Conservation (phyloP, 1,139 yeast species). For the Kodamaea anthophila region DNA sequence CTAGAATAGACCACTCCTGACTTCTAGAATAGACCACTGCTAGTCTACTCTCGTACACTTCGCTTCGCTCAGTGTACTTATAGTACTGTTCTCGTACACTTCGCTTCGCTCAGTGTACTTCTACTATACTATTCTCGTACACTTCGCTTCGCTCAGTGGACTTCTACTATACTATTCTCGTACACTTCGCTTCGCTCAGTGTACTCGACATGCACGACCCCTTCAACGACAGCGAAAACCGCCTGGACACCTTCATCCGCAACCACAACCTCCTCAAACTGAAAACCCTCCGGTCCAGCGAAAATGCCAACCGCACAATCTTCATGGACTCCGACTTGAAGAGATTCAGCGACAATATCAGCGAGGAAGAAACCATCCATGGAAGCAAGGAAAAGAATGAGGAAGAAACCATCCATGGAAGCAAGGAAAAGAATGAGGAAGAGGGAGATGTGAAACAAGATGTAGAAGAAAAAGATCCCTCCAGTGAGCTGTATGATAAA, state of each 20-base stretch:
- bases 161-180: too few relatives aligned
- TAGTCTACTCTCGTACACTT: too few relatives aligned
- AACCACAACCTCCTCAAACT: slow-evolving; percentile 11
- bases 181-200: too few relatives aligned
- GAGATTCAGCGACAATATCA: too few relatives aligned
- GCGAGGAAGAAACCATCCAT: neutral
- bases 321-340: slow-evolving; percentile 1
- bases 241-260: slow-evolving; percentile 10
- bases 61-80: too few relatives aligned
- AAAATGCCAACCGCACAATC: slow-evolving; percentile 8
- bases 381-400: neutral
- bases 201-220: slow-evolving; percentile 19
- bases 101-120: too few relatives aligned
- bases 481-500: neutral
- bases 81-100: too few relatives aligned
- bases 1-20: too few relatives aligned
- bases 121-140: too few relatives aligned
- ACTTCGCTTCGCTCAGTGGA: too few relatives aligned
- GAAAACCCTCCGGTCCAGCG: slow-evolving; percentile 7
- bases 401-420: neutral
- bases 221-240: slow-evolving; percentile 14
- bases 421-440: neutral
- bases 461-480: neutral
- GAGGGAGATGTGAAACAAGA: neutral
- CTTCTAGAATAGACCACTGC: too few relatives aligned